Percentiles rank a stretch among this genome's conserved stretches.
Conservation (phyloP, 306 rosid genomes). For the Inga laurina region DNA sequence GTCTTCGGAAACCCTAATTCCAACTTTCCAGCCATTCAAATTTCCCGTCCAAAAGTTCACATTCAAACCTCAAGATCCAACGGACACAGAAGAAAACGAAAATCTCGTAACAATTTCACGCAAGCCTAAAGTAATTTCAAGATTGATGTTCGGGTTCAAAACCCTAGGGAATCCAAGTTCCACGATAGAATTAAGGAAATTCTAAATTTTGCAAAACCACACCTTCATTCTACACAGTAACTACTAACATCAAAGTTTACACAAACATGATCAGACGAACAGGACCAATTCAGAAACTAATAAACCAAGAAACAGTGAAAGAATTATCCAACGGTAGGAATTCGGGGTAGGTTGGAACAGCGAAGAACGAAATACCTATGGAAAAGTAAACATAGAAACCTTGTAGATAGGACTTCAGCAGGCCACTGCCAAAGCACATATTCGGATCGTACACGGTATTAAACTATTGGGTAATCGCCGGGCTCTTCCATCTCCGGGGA, state of each 20-base stretch:
- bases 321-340: constrained; percentile 32
- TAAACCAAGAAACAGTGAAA: constrained; percentile 28
- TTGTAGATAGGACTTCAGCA: constrained; percentile 43
- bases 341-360: constrained; percentile 28
- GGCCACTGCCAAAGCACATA: constrained; percentile 36
- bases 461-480: constrained; percentile 58
- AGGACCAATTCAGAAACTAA: constrained; percentile 25
- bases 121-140: constrained; percentile 24
- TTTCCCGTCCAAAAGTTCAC: constrained; percentile 32
- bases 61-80: constrained; percentile 33
- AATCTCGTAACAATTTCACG: constrained; percentile 17
- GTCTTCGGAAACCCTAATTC: constrained; percentile 55
- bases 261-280: constrained; percentile 21
- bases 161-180: constrained; percentile 35
- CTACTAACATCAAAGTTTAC: not conserved
- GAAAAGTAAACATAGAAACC: constrained; percentile 13
- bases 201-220: not conserved
- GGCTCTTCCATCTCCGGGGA: constrained; percentile 52
- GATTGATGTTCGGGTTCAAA: constrained; percentile 26
- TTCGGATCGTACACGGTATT: constrained; percentile 62
- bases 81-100: not conserved
- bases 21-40: constrained; percentile 65
- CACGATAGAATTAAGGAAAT: constrained; percentile 24
- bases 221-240: not conserved
- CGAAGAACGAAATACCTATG: constrained; percentile 13